These are phyloP conservation scores for Nothopassalora personata DNA, from an alignment of 2,329 filamentous ascomycete species.

Conservation along the genomic window DNA sequence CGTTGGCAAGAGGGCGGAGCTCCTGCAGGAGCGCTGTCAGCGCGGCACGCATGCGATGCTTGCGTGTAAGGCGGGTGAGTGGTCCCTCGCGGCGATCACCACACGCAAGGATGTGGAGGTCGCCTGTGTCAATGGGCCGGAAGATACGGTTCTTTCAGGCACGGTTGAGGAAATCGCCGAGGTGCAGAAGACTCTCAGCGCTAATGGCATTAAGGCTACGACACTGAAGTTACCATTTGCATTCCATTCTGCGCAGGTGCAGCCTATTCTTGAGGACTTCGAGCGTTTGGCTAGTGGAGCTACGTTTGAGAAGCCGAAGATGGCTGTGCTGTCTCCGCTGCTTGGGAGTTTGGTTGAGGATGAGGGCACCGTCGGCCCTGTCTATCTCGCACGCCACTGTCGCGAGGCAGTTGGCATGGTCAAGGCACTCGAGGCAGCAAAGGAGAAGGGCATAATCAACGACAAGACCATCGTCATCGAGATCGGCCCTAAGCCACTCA, in stretches of 20 bases:
- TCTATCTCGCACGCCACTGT: slow-evolving; percentile 20
- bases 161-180: neutral
- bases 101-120: slow-evolving; percentile 6
- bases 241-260: slow-evolving; percentile 32
- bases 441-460: slow-evolving; percentile 26
- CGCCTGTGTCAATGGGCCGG: slow-evolving; percentile 27
- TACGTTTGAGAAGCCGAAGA: slow-evolving; percentile 21
- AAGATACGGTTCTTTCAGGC: slow-evolving; percentile 23
- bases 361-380: slow-evolving; percentile 10
- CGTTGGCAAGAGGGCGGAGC: slow-evolving; percentile 32
- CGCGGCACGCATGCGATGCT: slow-evolving; percentile 28
- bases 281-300: slow-evolving; percentile 11
- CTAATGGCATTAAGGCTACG: slow-evolving; percentile 8
- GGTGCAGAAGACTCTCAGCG: slow-evolving; percentile 5
- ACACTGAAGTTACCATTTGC: slow-evolving; percentile 26
- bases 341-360: slow-evolving; percentile 22
- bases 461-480: slow-evolving; percentile 38
- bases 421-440: slow-evolving; percentile 18
- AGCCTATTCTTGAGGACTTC: slow-evolving; percentile 27
- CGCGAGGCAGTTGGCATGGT: slow-evolving; percentile 41
- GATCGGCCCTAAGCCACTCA: slow-evolving; percentile 45
- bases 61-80: slow-evolving; percentile 7
- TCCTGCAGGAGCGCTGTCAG: slow-evolving; percentile 27
- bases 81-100: neutral
- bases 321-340: slow-evolving; percentile 31